Conservation (phyloP, 2,329 filamentous ascomycete genomes). For the Monilinia fructigena region DNA sequence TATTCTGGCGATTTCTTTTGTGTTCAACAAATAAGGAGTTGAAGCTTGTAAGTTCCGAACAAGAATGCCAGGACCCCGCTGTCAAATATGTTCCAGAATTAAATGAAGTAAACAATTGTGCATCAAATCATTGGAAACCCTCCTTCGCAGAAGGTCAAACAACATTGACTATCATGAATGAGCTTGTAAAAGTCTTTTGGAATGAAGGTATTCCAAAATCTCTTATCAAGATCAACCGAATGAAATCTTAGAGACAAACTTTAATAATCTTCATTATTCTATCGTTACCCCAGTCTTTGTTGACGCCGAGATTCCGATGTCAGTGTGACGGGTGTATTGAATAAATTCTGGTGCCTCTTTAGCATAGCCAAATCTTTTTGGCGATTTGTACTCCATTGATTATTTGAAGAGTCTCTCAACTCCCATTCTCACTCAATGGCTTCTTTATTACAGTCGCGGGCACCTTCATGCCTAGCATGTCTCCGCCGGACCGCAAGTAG, state of each 20-base stretch:
- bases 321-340: slow-evolving; percentile 7
- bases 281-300: slow-evolving; percentile 9
- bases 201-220: slow-evolving; percentile 10
- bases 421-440: slow-evolving; percentile 31
- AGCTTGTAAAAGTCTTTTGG: background rate
- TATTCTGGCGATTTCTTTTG: background rate
- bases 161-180: background rate
- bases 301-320: slow-evolving; percentile 12
- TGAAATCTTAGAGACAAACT: background rate
- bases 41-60: background rate
- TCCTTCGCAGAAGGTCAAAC: background rate
- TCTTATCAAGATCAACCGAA: slow-evolving; percentile 10
- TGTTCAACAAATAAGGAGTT: slow-evolving; percentile 15
- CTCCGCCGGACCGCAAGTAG: slow-evolving; percentile 34
- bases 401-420: background rate
- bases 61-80: slow-evolving; percentile 14
- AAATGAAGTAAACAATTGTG: background rate
- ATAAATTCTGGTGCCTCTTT: slow-evolving; percentile 10
- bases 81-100: slow-evolving; percentile 5
- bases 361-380: slow-evolving; percentile 22
- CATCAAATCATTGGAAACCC: background rate
- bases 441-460: slow-evolving; percentile 33
- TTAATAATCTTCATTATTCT: background rate
- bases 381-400: slow-evolving; percentile 7
- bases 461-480: slow-evolving; percentile 37